Evolutionary conservation across 768 basidiomycete species (phyloP).

Genomic region (Phylloporus rhodoxanthus): DNA sequence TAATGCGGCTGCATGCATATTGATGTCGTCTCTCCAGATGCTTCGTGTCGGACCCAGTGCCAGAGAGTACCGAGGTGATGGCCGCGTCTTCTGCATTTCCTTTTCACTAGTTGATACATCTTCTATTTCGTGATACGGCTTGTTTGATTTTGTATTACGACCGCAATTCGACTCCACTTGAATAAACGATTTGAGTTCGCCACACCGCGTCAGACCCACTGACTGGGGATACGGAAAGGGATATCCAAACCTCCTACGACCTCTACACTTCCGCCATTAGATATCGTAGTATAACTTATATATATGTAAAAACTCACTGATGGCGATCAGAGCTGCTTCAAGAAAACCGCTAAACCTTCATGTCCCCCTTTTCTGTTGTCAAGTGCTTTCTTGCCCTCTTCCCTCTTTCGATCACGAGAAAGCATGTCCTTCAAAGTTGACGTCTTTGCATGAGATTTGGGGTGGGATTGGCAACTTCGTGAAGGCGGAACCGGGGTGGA

Average conservation of each 20-base stretch:
- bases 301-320: not conserved
- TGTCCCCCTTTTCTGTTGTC: conserved; percentile 20
- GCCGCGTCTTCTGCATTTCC: too few relatives aligned
- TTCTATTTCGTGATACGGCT: not conserved
- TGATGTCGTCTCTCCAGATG: too few relatives aligned
- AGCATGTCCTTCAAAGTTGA: conserved; percentile 58
- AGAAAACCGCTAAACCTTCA: conserved; percentile 50
- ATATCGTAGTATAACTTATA: not conserved
- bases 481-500: not conserved
- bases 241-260: not conserved
- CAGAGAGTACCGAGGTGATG: too few relatives aligned
- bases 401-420: conserved; percentile 49
- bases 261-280: not conserved
- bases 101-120: not conserved
- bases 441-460: conserved; percentile 37
- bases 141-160: not conserved
- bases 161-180: not conserved
- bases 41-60: not conserved
- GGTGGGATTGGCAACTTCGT: conserved; percentile 29
- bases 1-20: too few relatives aligned
- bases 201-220: not conserved
- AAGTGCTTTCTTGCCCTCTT: conserved; percentile 24
- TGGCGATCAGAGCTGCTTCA: conserved; percentile 18
- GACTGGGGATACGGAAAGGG: not conserved
- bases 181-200: not conserved